Conservation (phyloP, 768 basidiomycete species). For the Pulveroboletus sp. region DNA sequence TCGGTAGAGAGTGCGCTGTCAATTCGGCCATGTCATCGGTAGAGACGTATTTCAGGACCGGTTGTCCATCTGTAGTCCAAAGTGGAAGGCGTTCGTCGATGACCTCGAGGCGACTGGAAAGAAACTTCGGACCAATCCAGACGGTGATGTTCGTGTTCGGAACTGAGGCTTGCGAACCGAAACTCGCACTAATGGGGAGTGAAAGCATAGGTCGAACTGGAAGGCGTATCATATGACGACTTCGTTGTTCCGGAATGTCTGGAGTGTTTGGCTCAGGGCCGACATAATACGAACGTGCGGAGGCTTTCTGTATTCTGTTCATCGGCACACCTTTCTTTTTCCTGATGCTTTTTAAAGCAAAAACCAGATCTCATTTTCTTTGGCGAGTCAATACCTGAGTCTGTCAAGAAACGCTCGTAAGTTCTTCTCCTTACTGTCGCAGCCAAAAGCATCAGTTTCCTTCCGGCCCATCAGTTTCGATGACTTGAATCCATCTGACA, state of each 20-base stretch:
- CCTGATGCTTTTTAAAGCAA: slow-evolving; percentile 39
- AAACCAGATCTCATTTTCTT: slow-evolving; percentile 87
- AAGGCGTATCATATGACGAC: slow-evolving; percentile 69
- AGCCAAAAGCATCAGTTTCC: not conserved
- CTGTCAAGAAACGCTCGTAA: slow-evolving; percentile 69
- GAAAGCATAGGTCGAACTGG: slow-evolving; percentile 62
- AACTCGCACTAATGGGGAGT: not conserved
- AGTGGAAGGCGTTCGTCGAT: slow-evolving; percentile 68
- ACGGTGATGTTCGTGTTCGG: slow-evolving; percentile 70
- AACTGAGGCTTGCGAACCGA: not conserved
- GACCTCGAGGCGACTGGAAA: slow-evolving; percentile 54
- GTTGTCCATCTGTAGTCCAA: slow-evolving; percentile 69
- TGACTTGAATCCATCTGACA: slow-evolving; percentile 55
- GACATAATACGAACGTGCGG: slow-evolving; percentile 54
- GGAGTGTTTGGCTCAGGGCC: slow-evolving; percentile 55
- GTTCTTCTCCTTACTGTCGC: slow-evolving; percentile 16
- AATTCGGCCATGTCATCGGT: slow-evolving; percentile 60
- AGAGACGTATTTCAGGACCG: slow-evolving; percentile 69
- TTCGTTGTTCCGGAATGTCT: slow-evolving; percentile 80
- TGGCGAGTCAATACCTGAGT: slow-evolving; percentile 75
- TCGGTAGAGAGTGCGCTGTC: slow-evolving; percentile 67
- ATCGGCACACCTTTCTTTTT: no score
- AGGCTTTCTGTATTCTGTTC: slow-evolving; percentile 8
- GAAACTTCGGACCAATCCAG: slow-evolving; percentile 80
- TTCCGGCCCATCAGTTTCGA: slow-evolving; percentile 39